Percentiles rank a stretch among this genome's conserved stretches.
phyloP scores from a whole-genome alignment of 495 filamentous ascomycete species.

The Apodospora peruviana region DNA sequence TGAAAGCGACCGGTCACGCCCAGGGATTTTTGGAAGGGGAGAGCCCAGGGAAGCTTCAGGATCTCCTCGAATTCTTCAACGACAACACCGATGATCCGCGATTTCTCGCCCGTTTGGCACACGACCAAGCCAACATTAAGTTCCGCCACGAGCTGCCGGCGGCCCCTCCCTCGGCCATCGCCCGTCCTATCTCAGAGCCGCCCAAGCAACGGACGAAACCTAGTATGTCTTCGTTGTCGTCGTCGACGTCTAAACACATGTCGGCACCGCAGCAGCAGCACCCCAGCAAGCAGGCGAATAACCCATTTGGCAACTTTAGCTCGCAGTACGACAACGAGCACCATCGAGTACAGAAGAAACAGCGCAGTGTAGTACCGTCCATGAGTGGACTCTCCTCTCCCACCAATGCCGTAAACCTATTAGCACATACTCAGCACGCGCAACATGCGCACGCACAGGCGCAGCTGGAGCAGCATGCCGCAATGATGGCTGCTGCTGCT shows the following conservation, averaged over 20 bases:
- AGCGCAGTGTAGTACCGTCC: conserved; percentile 13
- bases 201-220: conserved; percentile 10
- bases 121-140: conserved; percentile 36
- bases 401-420: conserved; percentile 1
- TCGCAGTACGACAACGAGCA: background rate
- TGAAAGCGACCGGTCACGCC: conserved; percentile 37
- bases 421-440: conserved; percentile 6
- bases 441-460: background rate
- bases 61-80: conserved; percentile 45
- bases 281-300: conserved; percentile 2
- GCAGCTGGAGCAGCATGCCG: background rate
- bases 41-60: conserved; percentile 42
- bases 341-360: conserved; percentile 8
- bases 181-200: conserved; percentile 20
- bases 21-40: conserved; percentile 45
- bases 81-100: conserved; percentile 34
- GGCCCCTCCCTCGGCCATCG: background rate
- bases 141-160: conserved; percentile 17
- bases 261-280: background rate
- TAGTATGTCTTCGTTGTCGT: background rate
- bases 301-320: background rate
- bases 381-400: conserved; percentile 2
- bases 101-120: conserved; percentile 34
- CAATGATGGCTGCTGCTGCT: conserved; percentile 10
- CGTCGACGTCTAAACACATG: conserved; percentile 13